phyloP scores from a whole-genome alignment of 2,329 filamentous ascomycete genomes.

The Stachybotrys echinatus region DNA sequence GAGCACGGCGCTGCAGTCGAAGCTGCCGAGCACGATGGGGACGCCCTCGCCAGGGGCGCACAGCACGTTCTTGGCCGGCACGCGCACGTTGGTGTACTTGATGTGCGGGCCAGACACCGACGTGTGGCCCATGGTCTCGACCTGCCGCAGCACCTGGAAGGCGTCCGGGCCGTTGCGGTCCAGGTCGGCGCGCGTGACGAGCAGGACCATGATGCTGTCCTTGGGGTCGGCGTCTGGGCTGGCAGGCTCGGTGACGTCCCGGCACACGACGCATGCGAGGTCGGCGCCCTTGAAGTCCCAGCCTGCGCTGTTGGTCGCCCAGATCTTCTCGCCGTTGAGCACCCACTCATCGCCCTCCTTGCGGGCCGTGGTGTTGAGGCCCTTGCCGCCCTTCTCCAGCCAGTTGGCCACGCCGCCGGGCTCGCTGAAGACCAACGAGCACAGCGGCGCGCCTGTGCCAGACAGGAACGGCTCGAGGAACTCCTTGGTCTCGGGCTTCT shows the following conservation, averaged over 20 bases:
- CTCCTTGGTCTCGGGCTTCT: slow-evolving; percentile 31
- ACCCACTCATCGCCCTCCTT: slow-evolving; percentile 45
- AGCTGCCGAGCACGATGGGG: slow-evolving; percentile 33
- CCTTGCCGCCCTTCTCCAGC: slow-evolving; percentile 40
- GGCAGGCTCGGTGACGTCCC: slow-evolving; percentile 22
- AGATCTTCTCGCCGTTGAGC: slow-evolving; percentile 50
- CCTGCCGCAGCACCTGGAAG: slow-evolving; percentile 40
- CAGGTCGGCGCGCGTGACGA: slow-evolving; percentile 43
- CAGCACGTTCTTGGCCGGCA: slow-evolving; percentile 42
- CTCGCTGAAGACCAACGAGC: slow-evolving; percentile 46
- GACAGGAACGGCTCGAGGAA: slow-evolving; percentile 43
- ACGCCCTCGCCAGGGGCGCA: slow-evolving; percentile 37
- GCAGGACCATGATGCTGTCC: slow-evolving; percentile 37
- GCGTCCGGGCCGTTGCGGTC: slow-evolving; percentile 33
- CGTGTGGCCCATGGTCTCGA: slow-evolving; percentile 38
- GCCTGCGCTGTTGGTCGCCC: slow-evolving; percentile 48
- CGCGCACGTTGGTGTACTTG: slow-evolving; percentile 39
- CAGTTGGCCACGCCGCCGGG: slow-evolving; percentile 47
- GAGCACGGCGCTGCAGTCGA: slow-evolving; percentile 38
- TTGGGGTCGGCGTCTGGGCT: slow-evolving; percentile 13
- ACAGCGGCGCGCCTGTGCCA: slow-evolving; percentile 38
- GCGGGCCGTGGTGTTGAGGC: slow-evolving; percentile 42
- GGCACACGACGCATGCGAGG: slow-evolving; percentile 46
- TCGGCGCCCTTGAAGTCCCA: slow-evolving; percentile 49
- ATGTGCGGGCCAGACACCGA: slow-evolving; percentile 44